phyloP scores from a whole-genome alignment of 495 filamentous ascomycete genomes.

The Chlorociboria aeruginascens region DNA sequence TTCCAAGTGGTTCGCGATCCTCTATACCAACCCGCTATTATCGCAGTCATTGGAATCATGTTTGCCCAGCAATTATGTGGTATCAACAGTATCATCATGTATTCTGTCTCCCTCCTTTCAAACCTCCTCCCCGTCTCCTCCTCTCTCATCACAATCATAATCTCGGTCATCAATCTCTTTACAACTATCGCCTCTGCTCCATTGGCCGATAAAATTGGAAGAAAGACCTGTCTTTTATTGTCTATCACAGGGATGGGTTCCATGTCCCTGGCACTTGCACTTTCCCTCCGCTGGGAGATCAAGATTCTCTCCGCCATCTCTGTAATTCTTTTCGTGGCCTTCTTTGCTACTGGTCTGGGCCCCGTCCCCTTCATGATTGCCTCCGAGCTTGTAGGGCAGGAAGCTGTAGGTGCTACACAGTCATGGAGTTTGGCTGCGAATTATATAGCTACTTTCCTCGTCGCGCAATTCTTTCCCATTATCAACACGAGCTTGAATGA shows the following conservation, averaged over 20 bases:
- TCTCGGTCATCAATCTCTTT: slow-evolving; percentile 76
- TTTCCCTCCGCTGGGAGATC: slow-evolving; percentile 58
- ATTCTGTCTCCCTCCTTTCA: slow-evolving; percentile 78
- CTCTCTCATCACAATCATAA: slow-evolving; percentile 67
- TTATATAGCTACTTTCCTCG: slow-evolving; percentile 82
- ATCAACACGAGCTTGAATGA: slow-evolving; percentile 57
- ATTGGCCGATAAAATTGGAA: slow-evolving; percentile 73
- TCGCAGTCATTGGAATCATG: slow-evolving; percentile 87
- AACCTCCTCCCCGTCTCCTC: slow-evolving; percentile 66
- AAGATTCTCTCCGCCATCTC: slow-evolving; percentile 67
- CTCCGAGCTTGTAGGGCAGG: slow-evolving; percentile 74
- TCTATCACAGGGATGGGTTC: slow-evolving; percentile 76
- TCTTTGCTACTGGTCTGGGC: slow-evolving; percentile 84
- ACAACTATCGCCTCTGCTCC: slow-evolving; percentile 71
- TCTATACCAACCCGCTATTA: slow-evolving; percentile 58
- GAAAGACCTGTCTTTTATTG: slow-evolving; percentile 68
- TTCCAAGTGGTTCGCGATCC: slow-evolving; percentile 50
- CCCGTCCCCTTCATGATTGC: slow-evolving; percentile 92
- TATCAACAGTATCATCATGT: slow-evolving; percentile 97
- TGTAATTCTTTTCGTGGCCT: slow-evolving; percentile 72
- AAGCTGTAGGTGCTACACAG: slow-evolving; percentile 83
- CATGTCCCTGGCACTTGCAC: slow-evolving; percentile 58
- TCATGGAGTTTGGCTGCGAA: slow-evolving; percentile 74
- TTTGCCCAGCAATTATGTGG: slow-evolving; percentile 82
- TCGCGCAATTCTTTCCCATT: slow-evolving; percentile 88